A percentile compares a stretch with the other conserved stretches of the same genome.
Conservation (phyloP, 2,329 filamentous ascomycete genomes). For the Diplocarpon rosae region DNA sequence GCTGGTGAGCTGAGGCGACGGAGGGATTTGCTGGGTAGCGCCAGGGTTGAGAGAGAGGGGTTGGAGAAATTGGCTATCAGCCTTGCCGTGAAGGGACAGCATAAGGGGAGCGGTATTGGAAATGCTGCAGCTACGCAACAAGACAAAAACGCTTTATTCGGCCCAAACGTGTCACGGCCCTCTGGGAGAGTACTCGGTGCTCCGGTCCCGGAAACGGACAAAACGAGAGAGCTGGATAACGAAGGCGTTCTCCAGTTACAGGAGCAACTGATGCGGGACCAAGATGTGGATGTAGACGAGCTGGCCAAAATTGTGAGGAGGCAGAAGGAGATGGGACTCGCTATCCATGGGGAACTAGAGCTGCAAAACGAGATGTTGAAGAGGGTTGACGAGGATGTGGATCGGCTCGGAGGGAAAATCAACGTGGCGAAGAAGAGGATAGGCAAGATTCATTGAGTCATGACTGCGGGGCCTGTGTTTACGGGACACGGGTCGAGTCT, state of each 20-base stretch:
- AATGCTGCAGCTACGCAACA: conserved; percentile 23
- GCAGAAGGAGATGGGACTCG: conserved; percentile 67
- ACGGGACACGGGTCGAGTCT: too few species aligned
- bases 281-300: conserved; percentile 62
- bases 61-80: conserved; percentile 62
- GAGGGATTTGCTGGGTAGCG: conserved; percentile 57
- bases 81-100: conserved; percentile 36
- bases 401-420: conserved; percentile 57
- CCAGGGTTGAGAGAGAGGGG: conserved; percentile 63
- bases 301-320: conserved; percentile 58
- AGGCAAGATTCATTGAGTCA: conserved; percentile 41
- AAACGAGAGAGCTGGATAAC: conserved; percentile 69
- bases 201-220: conserved; percentile 62
- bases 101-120: conserved; percentile 8
- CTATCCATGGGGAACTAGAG: conserved; percentile 64
- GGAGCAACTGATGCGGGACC: conserved; percentile 60
- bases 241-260: conserved; percentile 63
- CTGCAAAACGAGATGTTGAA: conserved; percentile 61
- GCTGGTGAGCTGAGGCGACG: conserved; percentile 65
- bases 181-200: conserved; percentile 61
- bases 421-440: conserved; percentile 63
- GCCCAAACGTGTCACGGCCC: conserved; percentile 27
- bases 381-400: conserved; percentile 53
- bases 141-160: conserved; percentile 38
- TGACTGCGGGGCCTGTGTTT: too few species aligned